These are phyloP conservation scores for Phytophthora pinifolia DNA, from an alignment of 352 stramenopile species.

Conservation along the genomic window DNA sequence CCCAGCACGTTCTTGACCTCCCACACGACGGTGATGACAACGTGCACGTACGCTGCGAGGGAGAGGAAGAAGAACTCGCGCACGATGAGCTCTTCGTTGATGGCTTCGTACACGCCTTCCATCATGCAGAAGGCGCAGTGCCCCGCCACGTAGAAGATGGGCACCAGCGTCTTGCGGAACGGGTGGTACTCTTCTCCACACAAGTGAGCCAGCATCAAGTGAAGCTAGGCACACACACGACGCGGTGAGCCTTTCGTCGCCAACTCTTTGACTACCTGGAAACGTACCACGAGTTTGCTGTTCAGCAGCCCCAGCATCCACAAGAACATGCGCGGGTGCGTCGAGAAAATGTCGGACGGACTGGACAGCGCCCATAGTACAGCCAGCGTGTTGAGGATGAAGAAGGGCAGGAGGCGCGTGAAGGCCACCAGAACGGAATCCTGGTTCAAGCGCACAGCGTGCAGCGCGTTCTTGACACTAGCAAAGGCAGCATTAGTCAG, in stretches of 20 bases:
- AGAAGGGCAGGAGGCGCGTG: constrained; percentile 75
- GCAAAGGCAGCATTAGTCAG: no score
- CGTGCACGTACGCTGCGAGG: constrained; percentile 82
- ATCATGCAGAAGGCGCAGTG: constrained; percentile 84
- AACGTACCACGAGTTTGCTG: constrained; percentile 85
- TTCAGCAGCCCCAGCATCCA: constrained; percentile 89
- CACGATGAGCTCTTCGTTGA: constrained; percentile 81
- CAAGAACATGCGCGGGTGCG: constrained; percentile 80
- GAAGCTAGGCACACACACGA: no score
- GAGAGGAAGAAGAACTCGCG: constrained; percentile 91
- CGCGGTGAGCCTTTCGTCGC: no score
- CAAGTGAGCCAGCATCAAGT: constrained; percentile 87
- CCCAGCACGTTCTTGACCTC: constrained; percentile 86
- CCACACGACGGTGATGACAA: constrained; percentile 86
- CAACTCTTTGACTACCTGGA: no score
- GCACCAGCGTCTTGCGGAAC: constrained; percentile 89
- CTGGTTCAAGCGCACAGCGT: constrained; percentile 63
- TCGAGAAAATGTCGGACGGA: constrained; percentile 69
- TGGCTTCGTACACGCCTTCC: constrained; percentile 79
- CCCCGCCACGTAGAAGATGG: constrained; percentile 88
- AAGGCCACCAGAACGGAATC: constrained; percentile 80
- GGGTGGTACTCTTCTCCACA: constrained; percentile 88
- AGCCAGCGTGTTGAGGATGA: constrained; percentile 71
- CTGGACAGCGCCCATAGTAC: constrained; percentile 72
- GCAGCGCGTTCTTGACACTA: constrained; percentile 72